Evolutionary conservation across 306 rosid species (phyloP), one percentile per base, ranked within the genome.

Genomic region (Lathyrus tuberosus): DNA sequence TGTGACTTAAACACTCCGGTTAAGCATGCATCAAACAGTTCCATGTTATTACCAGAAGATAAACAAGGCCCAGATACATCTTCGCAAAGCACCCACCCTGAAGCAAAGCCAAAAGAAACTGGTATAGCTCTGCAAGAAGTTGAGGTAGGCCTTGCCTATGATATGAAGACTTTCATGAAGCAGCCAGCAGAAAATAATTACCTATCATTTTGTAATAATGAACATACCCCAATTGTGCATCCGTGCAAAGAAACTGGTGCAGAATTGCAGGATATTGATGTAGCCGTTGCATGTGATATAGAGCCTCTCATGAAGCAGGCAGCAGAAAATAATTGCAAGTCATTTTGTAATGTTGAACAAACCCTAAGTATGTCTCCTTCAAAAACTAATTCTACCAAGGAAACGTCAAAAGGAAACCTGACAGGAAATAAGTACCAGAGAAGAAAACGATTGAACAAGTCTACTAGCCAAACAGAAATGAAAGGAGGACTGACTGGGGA

Each of bases 401-500:
- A 62, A 48, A 57, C 69, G 20, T 24, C 30, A 44, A 60, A 72
- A 62, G 56, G 41, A 63, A 79, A 69, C 44, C 52, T 61, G 51
- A 70, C 71, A 22, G 69, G 9, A 35, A 77, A 86, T 61, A 81
- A 57, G 79, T 84, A 84, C 70, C 75, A 67, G 31, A 82, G 88
- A 79, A 84, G 49, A 79, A 86, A 84, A 46, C 38, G 22, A 66
- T 10, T 35, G 35, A 65, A 73, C n/a, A 84, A 76, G 35, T 30
- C 78, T 43, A 70, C 81, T 65, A 30, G 78, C 28, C 71, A 67
- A 52, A 58, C 73, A 35, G 69, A 76, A 63, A 73, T 47, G 80
- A 63, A 59, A 37, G 65, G 28, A 42, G 74, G 65, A 62, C 41
- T 42, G 30, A 37, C 67, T 24, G 76, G 76, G 46, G 48, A 52